Base-by-base conservation (phyloP, 495 filamentous ascomycete species). In the Collariella sp. region DNA sequence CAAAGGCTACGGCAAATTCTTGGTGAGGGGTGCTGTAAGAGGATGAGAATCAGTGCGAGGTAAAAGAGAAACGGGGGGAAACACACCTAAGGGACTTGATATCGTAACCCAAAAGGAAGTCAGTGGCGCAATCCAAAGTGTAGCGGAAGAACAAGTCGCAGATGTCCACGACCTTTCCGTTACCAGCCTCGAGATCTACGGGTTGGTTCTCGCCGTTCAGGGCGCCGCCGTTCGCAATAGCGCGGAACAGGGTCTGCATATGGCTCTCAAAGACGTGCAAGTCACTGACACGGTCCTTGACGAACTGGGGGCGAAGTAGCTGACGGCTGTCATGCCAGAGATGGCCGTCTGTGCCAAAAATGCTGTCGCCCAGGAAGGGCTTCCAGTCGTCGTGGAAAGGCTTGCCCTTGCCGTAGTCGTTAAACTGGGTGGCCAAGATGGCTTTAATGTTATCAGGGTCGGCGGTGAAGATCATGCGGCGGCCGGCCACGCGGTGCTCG, bases 401-500 rank as follows among this genome's bases (percentile, higher is more conserved):
- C 55, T 83, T 72, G 13, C 86, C 85, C 66, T 88, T 88, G 57
- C 86, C 85, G 60, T 82, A 87, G 66, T 88, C 82, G 19, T 64
- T 58, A 54, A 86, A 96, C 58, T 94, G 84, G 0, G 83, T 85
- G 0, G 89, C 87, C 2, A 96, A 75, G 7, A 96, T 70, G 0
- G 89, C 83, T 63, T 96, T 89, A 67, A 97, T 77, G 67, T 94
- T 96, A 62, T 91, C 84, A 0, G 87, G 89, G 40, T 90, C 85
- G 22, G 72, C 76, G 0, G 87, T 90, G 52, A 88, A 69, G 43
- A 88, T 63, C 18, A 80, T 59, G 7, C 84, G 82, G 23, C 76
- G 74, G 38, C 81, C 71, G 4, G 79, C 67, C 9, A 85, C 39
- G 12, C 72, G 69, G 20, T 70, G 57, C 65, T 95, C 88, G 33